phyloP scores from a whole-genome alignment of 2,329 filamentous ascomycete genomes.

The Xylariaceae sp. region DNA sequence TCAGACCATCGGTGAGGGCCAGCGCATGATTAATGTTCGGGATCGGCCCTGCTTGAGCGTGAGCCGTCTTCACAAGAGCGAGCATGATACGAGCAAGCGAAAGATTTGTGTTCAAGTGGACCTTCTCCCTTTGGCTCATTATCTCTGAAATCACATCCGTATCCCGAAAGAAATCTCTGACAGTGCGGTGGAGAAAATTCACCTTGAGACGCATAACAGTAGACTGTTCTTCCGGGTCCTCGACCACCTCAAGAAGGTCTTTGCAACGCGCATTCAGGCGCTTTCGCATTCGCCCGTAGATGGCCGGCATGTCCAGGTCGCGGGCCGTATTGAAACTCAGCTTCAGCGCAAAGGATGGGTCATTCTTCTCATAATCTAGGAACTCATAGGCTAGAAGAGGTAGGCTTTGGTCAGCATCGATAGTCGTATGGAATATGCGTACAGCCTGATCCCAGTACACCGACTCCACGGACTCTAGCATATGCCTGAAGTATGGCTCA shows the following conservation, averaged over 20 bases:
- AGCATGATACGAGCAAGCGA: too few relatives aligned
- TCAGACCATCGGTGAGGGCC: too few relatives aligned
- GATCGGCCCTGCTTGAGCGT: too few relatives aligned
- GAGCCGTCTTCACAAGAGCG: too few relatives aligned
- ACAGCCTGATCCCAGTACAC: constrained; percentile 2
- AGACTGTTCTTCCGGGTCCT: constrained; percentile 1
- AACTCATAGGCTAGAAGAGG: constrained; percentile 8
- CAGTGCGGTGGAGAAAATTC: constrained; percentile 4
- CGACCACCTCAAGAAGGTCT: constrained; percentile 2
- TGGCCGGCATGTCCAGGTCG: neutral
- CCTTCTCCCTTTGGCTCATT: too few relatives aligned
- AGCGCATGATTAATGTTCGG: too few relatives aligned
- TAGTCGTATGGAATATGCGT: constrained; percentile 1
- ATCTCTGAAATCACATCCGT: too few relatives aligned
- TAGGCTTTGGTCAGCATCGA: neutral
- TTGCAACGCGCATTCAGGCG: constrained; percentile 8
- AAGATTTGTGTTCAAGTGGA: too few relatives aligned
- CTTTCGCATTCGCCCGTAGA: constrained; percentile 1
- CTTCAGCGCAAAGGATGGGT: neutral
- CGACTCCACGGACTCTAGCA: constrained; percentile 1
- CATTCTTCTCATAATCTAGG: constrained; percentile 5
- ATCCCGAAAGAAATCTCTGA: constrained; percentile 5
- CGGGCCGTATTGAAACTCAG: neutral
- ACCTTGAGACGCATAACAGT: constrained; percentile 1
- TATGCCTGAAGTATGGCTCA: constrained; percentile 5